These are phyloP conservation scores for Lichtheimia ramosa DNA, from an alignment of 371 early-diverging fungal genomes.

Conservation along the genomic window DNA sequence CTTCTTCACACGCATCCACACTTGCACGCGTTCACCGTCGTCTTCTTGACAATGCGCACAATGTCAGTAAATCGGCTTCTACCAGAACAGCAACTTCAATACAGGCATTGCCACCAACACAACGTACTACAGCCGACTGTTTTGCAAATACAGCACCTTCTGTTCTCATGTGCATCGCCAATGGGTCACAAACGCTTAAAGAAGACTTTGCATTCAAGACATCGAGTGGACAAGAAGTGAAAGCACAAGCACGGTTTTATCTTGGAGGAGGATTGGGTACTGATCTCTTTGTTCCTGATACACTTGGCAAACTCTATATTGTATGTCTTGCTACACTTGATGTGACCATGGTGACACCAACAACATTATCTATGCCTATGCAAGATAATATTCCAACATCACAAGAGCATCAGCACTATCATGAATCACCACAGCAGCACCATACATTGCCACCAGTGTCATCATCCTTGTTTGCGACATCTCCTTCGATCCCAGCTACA, in stretches of 20 bases:
- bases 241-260: slow-evolving; percentile 47
- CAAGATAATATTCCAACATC: background rate
- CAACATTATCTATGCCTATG: background rate
- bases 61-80: background rate
- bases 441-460: background rate
- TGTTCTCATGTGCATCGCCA: slow-evolving; percentile 25
- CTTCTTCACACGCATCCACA: slow-evolving; percentile 43
- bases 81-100: background rate
- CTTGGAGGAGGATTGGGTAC: slow-evolving; percentile 65
- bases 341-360: too few relatives aligned
- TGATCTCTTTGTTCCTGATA: slow-evolving; percentile 33
- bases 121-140: slow-evolving; percentile 45
- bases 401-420: background rate
- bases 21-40: slow-evolving; percentile 40
- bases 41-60: slow-evolving; percentile 45
- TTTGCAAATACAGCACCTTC: slow-evolving; percentile 33
- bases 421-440: background rate
- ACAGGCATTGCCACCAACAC: slow-evolving; percentile 35
- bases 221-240: slow-evolving; percentile 37
- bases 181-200: slow-evolving; percentile 29
- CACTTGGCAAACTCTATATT: slow-evolving; percentile 19
- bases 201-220: slow-evolving; percentile 45
- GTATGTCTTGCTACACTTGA: slow-evolving; percentile 10
- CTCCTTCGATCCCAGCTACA: too few relatives aligned
- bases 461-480: background rate